phyloP scores from a whole-genome alignment of 2,329 filamentous ascomycete species.

The Phyllachora maydis region DNA sequence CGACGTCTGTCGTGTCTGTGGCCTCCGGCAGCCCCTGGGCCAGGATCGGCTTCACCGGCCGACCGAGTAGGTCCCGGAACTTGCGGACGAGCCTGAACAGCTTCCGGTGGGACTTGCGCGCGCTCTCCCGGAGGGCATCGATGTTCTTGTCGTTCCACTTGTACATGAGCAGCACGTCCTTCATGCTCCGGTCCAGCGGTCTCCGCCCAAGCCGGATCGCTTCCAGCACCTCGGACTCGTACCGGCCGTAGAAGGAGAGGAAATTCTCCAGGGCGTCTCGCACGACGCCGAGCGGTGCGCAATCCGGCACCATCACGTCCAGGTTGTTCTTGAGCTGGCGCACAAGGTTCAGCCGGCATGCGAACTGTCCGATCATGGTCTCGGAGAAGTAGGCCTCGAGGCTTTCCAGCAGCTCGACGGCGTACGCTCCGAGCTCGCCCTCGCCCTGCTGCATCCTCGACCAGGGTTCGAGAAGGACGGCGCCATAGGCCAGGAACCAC shows the following conservation, averaged over 20 bases:
- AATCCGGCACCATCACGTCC: conserved; percentile 34
- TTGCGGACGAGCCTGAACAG: conserved; percentile 82
- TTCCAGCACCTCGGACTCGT: conserved; percentile 43
- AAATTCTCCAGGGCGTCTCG: conserved; percentile 54
- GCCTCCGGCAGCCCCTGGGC: conserved; percentile 29
- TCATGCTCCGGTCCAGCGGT: conserved; percentile 76
- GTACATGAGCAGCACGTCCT: conserved; percentile 75
- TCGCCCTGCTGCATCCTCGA: conserved; percentile 37
- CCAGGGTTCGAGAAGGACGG: conserved; percentile 56
- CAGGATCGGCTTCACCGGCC: conserved; percentile 49
- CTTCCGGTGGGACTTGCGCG: conserved; percentile 75
- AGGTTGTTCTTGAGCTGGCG: conserved; percentile 45
- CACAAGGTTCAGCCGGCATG: conserved; percentile 50
- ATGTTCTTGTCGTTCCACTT: conserved; percentile 99
- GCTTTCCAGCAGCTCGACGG: conserved; percentile 49
- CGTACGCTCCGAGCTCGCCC: conserved; percentile 37
- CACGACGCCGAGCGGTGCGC: conserved; percentile 35
- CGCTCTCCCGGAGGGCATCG: conserved; percentile 69
- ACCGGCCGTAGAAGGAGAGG: conserved; percentile 53
- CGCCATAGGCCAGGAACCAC: conserved; percentile 96
- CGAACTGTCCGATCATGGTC: conserved; percentile 66
- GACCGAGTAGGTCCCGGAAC: conserved; percentile 60
- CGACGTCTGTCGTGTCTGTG: too few species aligned
- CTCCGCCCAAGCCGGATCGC: conserved; percentile 45
- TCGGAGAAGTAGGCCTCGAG: conserved; percentile 61